Conservation (phyloP, 305 asterid genomes). For the Fraxinus velutina region DNA sequence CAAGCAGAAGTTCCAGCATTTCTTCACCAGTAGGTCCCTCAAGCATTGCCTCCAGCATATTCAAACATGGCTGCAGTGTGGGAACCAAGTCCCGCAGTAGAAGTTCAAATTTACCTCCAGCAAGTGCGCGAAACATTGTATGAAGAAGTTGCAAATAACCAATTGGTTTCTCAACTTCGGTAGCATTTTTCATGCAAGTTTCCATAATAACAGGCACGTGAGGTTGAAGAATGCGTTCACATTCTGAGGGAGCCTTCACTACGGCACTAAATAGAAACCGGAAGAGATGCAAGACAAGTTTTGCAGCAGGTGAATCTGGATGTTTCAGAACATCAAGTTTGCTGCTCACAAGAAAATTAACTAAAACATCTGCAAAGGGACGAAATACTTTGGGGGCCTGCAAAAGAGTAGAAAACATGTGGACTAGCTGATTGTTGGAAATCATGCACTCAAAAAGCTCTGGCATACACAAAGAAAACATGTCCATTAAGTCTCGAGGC, state of each 20-base stretch:
- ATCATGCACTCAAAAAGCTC: slow-evolving; percentile 99
- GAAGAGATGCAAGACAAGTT: slow-evolving; percentile 95
- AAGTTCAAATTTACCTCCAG: slow-evolving; percentile 94
- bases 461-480: slow-evolving; percentile 97
- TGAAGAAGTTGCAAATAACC: slow-evolving; percentile 96
- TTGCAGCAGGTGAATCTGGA: slow-evolving; percentile 97
- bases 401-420: slow-evolving; percentile 86
- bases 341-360: slow-evolving; percentile 89
- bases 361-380: slow-evolving; percentile 96
- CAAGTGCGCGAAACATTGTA: slow-evolving; percentile 94
- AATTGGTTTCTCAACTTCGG: slow-evolving; percentile 87
- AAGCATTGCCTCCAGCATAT: slow-evolving; percentile 86
- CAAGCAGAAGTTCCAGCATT: slow-evolving; percentile 77
- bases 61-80: slow-evolving; percentile 84
- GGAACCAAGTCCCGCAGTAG: slow-evolving; percentile 86
- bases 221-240: slow-evolving; percentile 95
- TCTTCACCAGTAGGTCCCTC: slow-evolving; percentile 98
- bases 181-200: slow-evolving; percentile 88
- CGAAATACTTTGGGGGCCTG: slow-evolving; percentile 93
- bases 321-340: slow-evolving; percentile 96
- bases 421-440: slow-evolving; percentile 85
- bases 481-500: slow-evolving; percentile 97
- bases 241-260: slow-evolving; percentile 91
- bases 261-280: slow-evolving; percentile 84
- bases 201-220: slow-evolving; percentile 94